Base-by-base conservation (phyloP, 192 early-diverging fungal genomes). In the Rhizophagus sp. region DNA sequence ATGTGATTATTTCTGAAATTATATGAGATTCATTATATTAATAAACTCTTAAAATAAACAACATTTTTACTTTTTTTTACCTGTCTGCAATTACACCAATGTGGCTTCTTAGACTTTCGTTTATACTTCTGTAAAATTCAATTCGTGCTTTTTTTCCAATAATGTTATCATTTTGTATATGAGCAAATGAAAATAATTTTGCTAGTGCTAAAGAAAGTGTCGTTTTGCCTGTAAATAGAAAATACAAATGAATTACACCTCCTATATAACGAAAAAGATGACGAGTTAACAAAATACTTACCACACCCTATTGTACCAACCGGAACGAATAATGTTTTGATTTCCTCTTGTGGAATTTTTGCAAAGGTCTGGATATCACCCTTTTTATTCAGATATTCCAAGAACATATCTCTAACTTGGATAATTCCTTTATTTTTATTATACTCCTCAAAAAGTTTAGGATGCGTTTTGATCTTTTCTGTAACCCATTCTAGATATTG, bases 81-180 rank as follows among this genome's bases (percentile, higher is more conserved):
- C 78, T 52, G 81, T 97, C 96, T 12, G 94, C 95, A 85, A 93
- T 90, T 3, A 97, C 95, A 64, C 94, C 84, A 5, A 86, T 84
- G 50, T 89, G 79, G 19, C 77, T 73, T 36, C 87, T 82, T 67
- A 96, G 89, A 57, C 80, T 80, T 22, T 82, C 68, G 61, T 94
- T 80, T 17, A 97, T 84, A 19, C 81, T 83, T 17, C 86, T 77
- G 68, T 91, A 81, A 81, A 97, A 97, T 25, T 81, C 80, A 17
- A 81, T 78, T 0, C 84, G 74, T 10, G 83, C 78, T 66, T 88
- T 91, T 85, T 94, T 95, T 47, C 66, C 64, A 19, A 83, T 85
- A 11, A 94, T 88, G 80, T 95, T 87, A 86, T 97, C 96, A 83
- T 91, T 95, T 83, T 96, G 95, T 30, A 96, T 84, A 80, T 95